Conservation (phyloP, 202 grass and related monocot genomes). For the Brachypodium distachyon region DNA sequence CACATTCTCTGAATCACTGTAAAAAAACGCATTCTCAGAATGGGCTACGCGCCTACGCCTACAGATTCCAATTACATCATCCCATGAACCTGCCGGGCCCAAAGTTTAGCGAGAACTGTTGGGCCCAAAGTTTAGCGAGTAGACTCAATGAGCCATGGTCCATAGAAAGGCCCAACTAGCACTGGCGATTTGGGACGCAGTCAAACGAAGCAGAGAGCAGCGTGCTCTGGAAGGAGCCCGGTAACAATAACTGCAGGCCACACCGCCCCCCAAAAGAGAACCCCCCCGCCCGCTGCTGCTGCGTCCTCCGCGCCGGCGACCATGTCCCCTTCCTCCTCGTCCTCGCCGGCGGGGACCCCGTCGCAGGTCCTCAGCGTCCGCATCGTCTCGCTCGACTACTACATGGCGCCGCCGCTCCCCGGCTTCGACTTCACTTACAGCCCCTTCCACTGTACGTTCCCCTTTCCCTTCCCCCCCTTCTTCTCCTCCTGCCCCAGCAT, state of each 20-base stretch:
- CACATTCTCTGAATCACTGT: no score
- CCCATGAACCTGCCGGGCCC: no score
- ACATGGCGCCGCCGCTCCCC: constrained; percentile 74
- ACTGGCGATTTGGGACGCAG: neutral
- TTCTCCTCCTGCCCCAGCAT: no score
- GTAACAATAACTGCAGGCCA: neutral
- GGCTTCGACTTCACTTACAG: constrained; percentile 66
- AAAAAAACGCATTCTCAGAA: no score
- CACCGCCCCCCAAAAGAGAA: neutral
- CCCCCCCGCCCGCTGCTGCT: neutral
- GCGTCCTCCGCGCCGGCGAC: neutral
- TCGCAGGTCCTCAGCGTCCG: constrained; percentile 62
- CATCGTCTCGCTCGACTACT: constrained; percentile 88
- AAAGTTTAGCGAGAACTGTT: neutral
- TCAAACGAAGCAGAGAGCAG: neutral
- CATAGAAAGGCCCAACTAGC: neutral
- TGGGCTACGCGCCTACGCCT: no score
- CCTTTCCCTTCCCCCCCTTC: neutral
- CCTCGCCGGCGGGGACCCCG: constrained; percentile 30
- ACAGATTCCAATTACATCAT: no score
- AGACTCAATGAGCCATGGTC: neutral
- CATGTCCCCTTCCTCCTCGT: constrained; percentile 14
- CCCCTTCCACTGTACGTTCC: constrained; percentile 54
- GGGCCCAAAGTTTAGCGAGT: neutral
- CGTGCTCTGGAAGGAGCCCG: constrained; percentile 24